phyloP scores from a whole-genome alignment of 192 early-diverging fungal species.

The Linnemannia schmuckeri region DNA sequence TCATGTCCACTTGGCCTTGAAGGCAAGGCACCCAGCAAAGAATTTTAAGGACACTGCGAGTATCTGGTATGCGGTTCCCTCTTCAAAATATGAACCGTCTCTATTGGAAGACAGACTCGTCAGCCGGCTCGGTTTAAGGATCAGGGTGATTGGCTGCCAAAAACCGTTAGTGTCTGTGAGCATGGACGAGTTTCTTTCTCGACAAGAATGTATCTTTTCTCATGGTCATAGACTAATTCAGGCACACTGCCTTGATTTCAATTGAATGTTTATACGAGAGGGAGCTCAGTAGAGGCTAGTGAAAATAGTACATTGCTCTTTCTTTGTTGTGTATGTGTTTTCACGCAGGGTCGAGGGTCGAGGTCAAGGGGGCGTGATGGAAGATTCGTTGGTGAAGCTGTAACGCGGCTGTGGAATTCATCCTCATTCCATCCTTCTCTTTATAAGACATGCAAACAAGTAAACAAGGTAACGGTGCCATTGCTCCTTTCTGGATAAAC shows the following conservation, averaged over 20 bases:
- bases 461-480: neutral
- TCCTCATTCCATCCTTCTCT: neutral
- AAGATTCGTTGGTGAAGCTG: neutral
- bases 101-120: neutral
- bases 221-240: neutral
- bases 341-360: neutral
- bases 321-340: neutral
- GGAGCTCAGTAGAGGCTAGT: neutral
- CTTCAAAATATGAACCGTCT: neutral
- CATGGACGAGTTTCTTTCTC: neutral
- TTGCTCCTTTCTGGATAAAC: neutral
- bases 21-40: no score
- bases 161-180: neutral
- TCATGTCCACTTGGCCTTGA: neutral
- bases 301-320: neutral
- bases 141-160: neutral
- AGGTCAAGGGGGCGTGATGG: neutral
- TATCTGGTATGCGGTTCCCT: neutral
- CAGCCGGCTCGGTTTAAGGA: neutral
- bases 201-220: neutral
- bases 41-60: no score
- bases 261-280: neutral
- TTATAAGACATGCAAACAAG: neutral
- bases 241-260: neutral
- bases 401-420: neutral